A percentile compares a stretch with the other conserved stretches of the same genome.
These are phyloP conservation scores for Nicotiana sylvestris DNA, from an alignment of 257 asterid species.

Conservation along the genomic window DNA sequence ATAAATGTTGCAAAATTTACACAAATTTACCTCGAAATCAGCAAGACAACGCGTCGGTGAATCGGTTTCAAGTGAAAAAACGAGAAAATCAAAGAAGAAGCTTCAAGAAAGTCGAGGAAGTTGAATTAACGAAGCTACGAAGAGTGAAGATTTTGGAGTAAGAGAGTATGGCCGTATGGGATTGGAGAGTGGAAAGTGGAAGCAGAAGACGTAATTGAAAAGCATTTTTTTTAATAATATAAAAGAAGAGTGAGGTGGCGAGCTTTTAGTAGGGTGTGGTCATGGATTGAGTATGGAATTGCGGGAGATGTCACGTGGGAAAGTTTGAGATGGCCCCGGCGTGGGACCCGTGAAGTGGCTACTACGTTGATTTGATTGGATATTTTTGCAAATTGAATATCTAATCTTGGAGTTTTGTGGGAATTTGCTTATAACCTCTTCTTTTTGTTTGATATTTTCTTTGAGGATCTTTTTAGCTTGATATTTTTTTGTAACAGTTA, in stretches of 20 bases:
- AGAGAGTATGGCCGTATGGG: neutral
- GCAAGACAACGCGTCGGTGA: neutral
- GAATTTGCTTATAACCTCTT: neutral
- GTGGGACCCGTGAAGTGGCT: constrained; percentile 11
- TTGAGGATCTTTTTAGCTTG: neutral
- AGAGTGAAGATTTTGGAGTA: neutral
- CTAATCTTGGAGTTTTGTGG: neutral
- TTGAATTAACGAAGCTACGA: neutral
- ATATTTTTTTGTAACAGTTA: neutral
- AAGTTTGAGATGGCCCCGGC: neutral
- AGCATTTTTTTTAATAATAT: neutral
- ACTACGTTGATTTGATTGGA: neutral
- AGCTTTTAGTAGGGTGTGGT: neutral
- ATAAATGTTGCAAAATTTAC: neutral
- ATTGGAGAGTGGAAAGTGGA: neutral
- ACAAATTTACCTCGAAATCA: neutral
- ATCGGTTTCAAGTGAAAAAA: neutral
- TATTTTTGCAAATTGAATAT: neutral
- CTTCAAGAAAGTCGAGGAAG: neutral
- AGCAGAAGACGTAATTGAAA: neutral
- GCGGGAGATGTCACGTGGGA: constrained; percentile 8
- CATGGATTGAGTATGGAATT: neutral
- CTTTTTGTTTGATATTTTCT: constrained; percentile 1
- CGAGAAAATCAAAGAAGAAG: neutral
- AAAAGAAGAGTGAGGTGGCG: neutral